Evolutionary conservation across 164 flowering plant genomes (phyloP).

Genomic region (Liquidambar formosana): DNA sequence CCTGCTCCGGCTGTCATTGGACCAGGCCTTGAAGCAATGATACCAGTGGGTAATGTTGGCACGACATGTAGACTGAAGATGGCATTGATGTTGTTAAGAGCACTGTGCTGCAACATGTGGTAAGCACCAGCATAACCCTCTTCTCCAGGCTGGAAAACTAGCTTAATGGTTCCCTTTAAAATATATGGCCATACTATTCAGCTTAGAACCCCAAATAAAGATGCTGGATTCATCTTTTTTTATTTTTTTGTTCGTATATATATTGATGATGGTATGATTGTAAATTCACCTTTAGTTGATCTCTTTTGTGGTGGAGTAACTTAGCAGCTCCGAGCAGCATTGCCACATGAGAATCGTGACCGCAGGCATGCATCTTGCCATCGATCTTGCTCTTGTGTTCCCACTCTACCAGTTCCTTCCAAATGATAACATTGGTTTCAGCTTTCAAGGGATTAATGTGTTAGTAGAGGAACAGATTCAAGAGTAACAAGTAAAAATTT

Average conservation of each 20-base stretch:
- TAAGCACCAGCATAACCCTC: conserved; percentile 44
- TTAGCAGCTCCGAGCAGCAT: conserved; percentile 90
- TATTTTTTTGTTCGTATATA: too few species aligned
- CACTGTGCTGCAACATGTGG: conserved; percentile 42
- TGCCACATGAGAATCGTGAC: conserved; percentile 77
- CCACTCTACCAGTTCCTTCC: conserved; percentile 75
- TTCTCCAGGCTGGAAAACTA: conserved; percentile 48
- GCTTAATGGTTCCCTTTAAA: conserved; percentile 39
- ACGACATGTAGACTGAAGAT: conserved; percentile 33
- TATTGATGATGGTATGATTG: neutral
- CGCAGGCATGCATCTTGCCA: conserved; percentile 89
- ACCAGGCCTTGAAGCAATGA: conserved; percentile 35
- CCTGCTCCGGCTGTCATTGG: conserved; percentile 37
- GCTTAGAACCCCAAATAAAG: neutral
- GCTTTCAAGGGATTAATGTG: too few species aligned
- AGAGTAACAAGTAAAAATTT: too few species aligned
- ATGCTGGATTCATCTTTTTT: neutral
- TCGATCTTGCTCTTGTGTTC: conserved; percentile 68
- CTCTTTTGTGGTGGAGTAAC: conserved; percentile 49
- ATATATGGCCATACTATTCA: neutral
- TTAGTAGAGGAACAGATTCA: too few species aligned
- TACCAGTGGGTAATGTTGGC: conserved; percentile 29
- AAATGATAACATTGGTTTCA: neutral
- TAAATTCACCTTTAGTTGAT: conserved; percentile 39
- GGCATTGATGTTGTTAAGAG: conserved; percentile 29